phyloP scores from a whole-genome alignment of 495 filamentous ascomycete species.

The Tuber calosporum region DNA sequence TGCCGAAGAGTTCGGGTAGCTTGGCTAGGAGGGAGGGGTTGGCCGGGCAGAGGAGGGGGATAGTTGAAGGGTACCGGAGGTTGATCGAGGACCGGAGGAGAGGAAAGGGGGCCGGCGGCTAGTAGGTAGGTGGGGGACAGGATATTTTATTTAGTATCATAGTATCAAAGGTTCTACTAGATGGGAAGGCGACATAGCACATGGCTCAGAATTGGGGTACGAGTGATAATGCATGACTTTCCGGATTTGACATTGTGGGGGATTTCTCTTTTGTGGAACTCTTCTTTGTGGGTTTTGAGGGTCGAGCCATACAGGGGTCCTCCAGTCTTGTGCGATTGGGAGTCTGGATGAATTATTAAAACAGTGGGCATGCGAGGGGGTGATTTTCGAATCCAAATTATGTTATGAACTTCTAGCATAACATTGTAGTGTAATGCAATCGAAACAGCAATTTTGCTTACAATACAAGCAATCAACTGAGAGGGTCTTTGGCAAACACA shows the following conservation, averaged over 20 bases:
- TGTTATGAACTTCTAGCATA: no score
- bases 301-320: not conserved
- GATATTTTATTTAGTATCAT: not conserved
- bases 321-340: not conserved
- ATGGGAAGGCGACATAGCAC: not conserved
- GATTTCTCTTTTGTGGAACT: not conserved
- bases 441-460: no score
- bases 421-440: no score
- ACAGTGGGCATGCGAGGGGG: not conserved
- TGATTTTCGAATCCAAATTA: no score
- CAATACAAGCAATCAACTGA: no score
- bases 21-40: slow-evolving; percentile 76
- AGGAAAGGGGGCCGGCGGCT: not conserved
- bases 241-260: not conserved
- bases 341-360: not conserved
- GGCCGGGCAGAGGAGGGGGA: slow-evolving; percentile 61
- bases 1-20: slow-evolving; percentile 71
- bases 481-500: no score
- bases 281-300: not conserved
- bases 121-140: not conserved
- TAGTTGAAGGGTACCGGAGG: slow-evolving; percentile 74
- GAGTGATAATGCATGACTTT: not conserved
- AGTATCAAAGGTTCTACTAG: not conserved
- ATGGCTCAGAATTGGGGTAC: not conserved
- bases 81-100: slow-evolving; percentile 65